Base-by-base conservation (phyloP, 192 early-diverging fungal genomes). In the Paraglomus brasilianum region DNA sequence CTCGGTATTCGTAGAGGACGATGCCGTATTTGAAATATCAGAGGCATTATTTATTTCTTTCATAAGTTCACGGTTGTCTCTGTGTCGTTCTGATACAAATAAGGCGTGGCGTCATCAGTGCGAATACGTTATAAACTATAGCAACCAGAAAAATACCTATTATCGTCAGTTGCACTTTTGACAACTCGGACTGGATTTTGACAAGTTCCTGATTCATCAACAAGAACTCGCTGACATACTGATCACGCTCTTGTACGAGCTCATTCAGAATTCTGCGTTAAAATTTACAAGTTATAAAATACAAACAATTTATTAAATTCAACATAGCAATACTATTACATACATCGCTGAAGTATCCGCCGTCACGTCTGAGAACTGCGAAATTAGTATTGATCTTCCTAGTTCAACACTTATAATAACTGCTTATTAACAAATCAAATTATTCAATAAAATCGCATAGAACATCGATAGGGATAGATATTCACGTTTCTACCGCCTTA, bases 1-100 rank as follows among this genome's bases (percentile, higher is more conserved):
- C n/a, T n/a, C n/a, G n/a, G n/a, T n/a, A n/a, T n/a, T n/a, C n/a
- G n/a, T n/a, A n/a, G n/a, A n/a, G n/a, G n/a, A n/a, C 21, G 19
- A 44, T n/a, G 22, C 24, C 17, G 22, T 44, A n/a, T 49, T 46
- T 15, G 69, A 49, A 13, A 43, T 60, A 6, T 24, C 46, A 61
- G 52, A 49, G 3, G 51, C 19, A 36, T 55, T 63, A 4, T 63
- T 50, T 21, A 72, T 72, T 15, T 62, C 21, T n/a, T 8, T 41
- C 71, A 72, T 72, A n/a, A 72, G 44, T n/a, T 45, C 42, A 42
- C 71, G 39, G 49, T 73, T 73, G 38, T 73, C 71, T 24, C 21
- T 43, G 13, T 73, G 71, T 39, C 64, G 42, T 38, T 17, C 71
- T 73, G 50, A 22, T 4, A 9, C 14, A 39, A 15, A 40, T 1